Evolutionary conservation across 148 eudicot genomes (phyloP).

Genomic region (Pouteria glomerata): DNA sequence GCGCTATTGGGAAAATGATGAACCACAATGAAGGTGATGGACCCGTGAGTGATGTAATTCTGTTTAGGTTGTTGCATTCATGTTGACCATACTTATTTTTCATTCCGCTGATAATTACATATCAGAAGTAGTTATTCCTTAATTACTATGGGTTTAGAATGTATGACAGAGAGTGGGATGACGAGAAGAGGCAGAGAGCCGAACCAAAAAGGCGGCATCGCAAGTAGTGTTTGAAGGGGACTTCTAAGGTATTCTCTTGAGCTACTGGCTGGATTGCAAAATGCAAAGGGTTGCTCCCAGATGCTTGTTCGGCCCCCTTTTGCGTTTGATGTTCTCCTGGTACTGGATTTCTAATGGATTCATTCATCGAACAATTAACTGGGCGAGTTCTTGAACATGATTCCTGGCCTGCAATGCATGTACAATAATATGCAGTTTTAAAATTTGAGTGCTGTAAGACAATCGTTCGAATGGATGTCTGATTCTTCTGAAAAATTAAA

Average conservation of each 20-base stretch:
- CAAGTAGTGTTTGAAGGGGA: constrained; percentile 32
- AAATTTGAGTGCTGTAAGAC: not conserved
- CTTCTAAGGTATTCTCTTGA: not conserved
- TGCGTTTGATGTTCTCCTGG: not conserved
- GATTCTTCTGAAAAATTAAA: constrained; percentile 1
- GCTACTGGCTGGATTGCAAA: not conserved
- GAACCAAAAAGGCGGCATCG: constrained; percentile 92
- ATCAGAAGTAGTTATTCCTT: constrained; percentile 35
- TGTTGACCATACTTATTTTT: not conserved
- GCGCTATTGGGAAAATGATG: not conserved
- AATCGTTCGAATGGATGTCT: not conserved
- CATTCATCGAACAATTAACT: not conserved
- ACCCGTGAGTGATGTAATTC: not conserved
- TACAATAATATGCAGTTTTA: not conserved
- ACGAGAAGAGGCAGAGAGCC: constrained; percentile 89
- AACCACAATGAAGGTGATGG: not conserved
- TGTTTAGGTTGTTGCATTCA: not conserved
- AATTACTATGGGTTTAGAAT: constrained; percentile 42
- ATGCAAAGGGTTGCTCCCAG: not conserved
- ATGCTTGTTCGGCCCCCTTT: constrained; percentile 1
- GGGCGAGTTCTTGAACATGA: not conserved
- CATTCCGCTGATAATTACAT: not conserved
- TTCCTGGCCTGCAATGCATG: not conserved
- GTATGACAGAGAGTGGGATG: constrained; percentile 96
- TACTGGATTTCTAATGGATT: not conserved